phyloP scores from a whole-genome alignment of 179 eudicot genomes.

The Beta corolliflora region DNA sequence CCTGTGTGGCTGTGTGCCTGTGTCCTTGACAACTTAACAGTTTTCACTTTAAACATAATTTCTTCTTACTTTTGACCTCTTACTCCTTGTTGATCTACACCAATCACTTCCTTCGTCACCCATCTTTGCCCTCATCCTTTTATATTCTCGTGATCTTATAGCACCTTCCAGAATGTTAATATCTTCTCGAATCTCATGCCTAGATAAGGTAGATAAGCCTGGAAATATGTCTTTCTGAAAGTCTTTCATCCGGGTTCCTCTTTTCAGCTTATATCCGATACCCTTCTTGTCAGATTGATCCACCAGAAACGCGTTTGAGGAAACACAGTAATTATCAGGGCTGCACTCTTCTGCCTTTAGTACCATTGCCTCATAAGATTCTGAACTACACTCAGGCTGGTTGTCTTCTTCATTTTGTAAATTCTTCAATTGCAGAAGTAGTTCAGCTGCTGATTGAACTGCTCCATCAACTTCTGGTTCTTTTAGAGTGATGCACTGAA shows the following conservation, averaged over 20 bases:
- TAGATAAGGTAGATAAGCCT: constrained; percentile 48
- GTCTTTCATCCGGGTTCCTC: constrained; percentile 74
- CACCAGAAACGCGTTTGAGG: constrained; percentile 47
- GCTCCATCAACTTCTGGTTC: constrained; percentile 36
- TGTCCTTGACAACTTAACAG: neutral
- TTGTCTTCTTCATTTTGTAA: constrained; percentile 28
- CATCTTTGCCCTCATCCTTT: constrained; percentile 44
- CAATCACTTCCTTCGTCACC: constrained; percentile 29
- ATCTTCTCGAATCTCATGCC: constrained; percentile 73
- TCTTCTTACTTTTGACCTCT: constrained; percentile 46
- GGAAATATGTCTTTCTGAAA: constrained; percentile 75
- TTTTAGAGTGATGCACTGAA: constrained; percentile 19
- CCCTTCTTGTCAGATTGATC: constrained; percentile 38
- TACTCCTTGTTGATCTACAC: constrained; percentile 46
- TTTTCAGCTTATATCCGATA: constrained; percentile 41
- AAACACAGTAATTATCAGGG: constrained; percentile 46
- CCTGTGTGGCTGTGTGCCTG: neutral
- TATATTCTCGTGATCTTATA: constrained; percentile 62
- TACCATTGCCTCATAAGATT: constrained; percentile 63
- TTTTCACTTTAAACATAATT: constrained; percentile 13
- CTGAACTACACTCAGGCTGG: constrained; percentile 47
- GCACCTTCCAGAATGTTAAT: constrained; percentile 53
- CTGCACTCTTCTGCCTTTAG: constrained; percentile 45
- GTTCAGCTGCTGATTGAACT: constrained; percentile 46
- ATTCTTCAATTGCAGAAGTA: constrained; percentile 35